Percentiles rank a stretch among this genome's conserved stretches.
Evolutionary conservation across 805 yeast species (phyloP).

Genomic region (Yueomyces sinensis): DNA sequence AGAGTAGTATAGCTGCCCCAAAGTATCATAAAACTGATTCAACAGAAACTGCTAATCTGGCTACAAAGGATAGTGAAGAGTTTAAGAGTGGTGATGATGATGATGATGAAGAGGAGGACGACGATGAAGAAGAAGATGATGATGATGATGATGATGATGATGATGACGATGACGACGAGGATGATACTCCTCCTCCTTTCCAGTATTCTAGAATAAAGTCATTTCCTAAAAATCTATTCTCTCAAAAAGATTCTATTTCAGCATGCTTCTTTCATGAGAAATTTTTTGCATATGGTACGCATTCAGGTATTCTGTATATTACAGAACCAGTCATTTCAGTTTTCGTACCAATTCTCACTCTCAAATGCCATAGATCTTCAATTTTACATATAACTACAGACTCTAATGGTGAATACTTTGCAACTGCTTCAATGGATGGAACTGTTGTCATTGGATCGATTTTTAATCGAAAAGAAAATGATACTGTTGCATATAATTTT

Average conservation of each 20-base stretch:
- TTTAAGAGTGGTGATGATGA: constrained; percentile 7
- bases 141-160: constrained; percentile 23
- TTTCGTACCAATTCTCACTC: constrained; percentile 49
- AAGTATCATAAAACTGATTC: too few relatives aligned
- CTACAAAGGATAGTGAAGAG: too few relatives aligned
- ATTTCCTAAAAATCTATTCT: not conserved
- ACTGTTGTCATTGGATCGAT: constrained; percentile 68
- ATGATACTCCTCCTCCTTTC: constrained; percentile 54
- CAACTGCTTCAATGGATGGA: constrained; percentile 90
- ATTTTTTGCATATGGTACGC: constrained; percentile 74
- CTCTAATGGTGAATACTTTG: constrained; percentile 62
- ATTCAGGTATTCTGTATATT: constrained; percentile 69
- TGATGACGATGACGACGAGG: constrained; percentile 32
- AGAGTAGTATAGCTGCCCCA: too few relatives aligned
- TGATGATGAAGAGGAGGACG: constrained; percentile 11
- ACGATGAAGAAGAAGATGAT: constrained; percentile 20
- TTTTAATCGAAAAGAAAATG: constrained; percentile 33
- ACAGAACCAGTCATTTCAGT: constrained; percentile 35
- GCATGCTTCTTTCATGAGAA: constrained; percentile 46
- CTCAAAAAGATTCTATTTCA: constrained; percentile 58
- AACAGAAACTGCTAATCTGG: too few relatives aligned
- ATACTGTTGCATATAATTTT: constrained; percentile 67
- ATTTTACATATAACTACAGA: constrained; percentile 44
- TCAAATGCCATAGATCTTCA: constrained; percentile 78
- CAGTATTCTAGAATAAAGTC: constrained; percentile 55